phyloP scores from a whole-genome alignment of 768 basidiomycete genomes.

The Hypsizygus marmoreus region DNA sequence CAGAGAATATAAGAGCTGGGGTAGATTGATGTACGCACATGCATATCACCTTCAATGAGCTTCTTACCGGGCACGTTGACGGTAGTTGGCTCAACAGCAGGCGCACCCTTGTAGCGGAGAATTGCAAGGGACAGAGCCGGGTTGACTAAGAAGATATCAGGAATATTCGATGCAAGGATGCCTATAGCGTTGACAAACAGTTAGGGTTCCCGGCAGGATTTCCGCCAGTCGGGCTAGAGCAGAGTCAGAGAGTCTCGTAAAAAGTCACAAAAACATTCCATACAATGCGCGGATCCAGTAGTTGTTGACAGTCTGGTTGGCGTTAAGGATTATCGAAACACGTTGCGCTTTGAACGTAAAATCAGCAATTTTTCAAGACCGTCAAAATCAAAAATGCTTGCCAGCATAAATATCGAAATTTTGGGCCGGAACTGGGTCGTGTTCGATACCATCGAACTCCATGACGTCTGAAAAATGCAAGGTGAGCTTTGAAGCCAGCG shows the following conservation, averaged over 20 bases:
- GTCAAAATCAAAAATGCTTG: conserved; percentile 10
- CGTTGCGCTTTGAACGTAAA: conserved; percentile 32
- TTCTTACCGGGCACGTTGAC: conserved; percentile 21
- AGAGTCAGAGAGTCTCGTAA: not conserved
- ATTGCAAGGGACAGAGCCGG: conserved; percentile 27
- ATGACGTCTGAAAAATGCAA: conserved; percentile 23
- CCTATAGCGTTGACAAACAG: conserved; percentile 17
- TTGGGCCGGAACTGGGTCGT: conserved; percentile 38
- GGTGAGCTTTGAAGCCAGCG: not conserved
- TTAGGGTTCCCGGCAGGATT: conserved; percentile 14
- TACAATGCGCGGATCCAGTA: conserved; percentile 38
- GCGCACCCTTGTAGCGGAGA: conserved; percentile 34
- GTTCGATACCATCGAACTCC: conserved; percentile 40
- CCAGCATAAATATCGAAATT: conserved; percentile 41
- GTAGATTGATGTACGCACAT: too few species aligned
- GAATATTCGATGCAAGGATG: not conserved
- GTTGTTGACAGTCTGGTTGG: conserved; percentile 43
- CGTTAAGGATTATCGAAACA: conserved; percentile 36
- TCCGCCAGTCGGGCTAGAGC: conserved; percentile 17
- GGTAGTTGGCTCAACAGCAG: conserved; percentile 31
- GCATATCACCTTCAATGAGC: conserved; percentile 29
- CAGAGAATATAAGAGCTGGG: too few species aligned
- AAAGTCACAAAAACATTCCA: not conserved
- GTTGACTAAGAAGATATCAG: conserved; percentile 9
- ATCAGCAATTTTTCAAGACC: not conserved